Percentiles rank a stretch among this genome's conserved stretches.
These are phyloP conservation scores for Mycena galericulata DNA, from an alignment of 768 basidiomycete genomes.

Conservation along the genomic window DNA sequence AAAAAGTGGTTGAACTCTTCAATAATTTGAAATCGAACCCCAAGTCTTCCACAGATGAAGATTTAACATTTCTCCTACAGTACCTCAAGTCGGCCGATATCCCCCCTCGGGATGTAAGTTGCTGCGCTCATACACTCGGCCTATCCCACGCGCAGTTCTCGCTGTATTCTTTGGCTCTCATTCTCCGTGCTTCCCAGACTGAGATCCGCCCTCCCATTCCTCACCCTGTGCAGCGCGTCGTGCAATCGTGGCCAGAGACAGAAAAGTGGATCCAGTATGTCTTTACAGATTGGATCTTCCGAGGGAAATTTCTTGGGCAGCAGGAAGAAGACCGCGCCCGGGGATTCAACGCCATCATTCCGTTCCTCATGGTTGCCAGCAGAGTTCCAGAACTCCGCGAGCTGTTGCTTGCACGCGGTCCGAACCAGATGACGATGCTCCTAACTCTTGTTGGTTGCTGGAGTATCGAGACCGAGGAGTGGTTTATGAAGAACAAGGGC, in stretches of 20 bases:
- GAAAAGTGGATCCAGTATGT: not conserved
- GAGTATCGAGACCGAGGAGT: not conserved
- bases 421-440: not conserved
- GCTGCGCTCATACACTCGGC: not conserved
- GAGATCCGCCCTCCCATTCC: not conserved
- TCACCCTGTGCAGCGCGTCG: not conserved
- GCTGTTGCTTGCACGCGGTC: not conserved
- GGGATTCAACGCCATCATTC: not conserved
- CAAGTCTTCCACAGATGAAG: not conserved
- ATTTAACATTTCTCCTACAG: conserved; percentile 5
- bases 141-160: not conserved
- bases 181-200: not conserved
- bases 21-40: not conserved
- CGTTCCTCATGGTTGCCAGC: not conserved
- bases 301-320: not conserved
- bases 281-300: not conserved
- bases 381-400: not conserved
- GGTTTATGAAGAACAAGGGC: not conserved
- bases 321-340: not conserved
- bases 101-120: not conserved
- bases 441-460: not conserved
- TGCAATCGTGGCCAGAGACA: conserved; percentile 2
- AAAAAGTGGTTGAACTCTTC: not conserved
- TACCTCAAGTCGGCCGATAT: conserved; percentile 8
- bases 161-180: not conserved